phyloP scores from a whole-genome alignment of 306 rosid species.

The barrel medic (Medicago truncatula) region DNA sequence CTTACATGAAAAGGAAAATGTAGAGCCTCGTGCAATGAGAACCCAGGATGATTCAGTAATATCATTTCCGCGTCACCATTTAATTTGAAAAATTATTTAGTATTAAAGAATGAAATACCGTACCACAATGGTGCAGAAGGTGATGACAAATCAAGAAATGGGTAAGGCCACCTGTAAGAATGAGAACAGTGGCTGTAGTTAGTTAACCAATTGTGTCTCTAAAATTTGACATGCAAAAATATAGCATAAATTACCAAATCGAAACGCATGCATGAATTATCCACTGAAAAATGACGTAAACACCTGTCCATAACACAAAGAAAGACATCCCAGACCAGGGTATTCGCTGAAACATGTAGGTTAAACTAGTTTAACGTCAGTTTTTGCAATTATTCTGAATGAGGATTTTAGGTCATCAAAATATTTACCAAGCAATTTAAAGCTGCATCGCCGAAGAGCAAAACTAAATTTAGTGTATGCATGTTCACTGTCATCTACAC shows the following conservation, averaged over 20 bases:
- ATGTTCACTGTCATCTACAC: constrained; percentile 72
- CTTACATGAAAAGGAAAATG: constrained; percentile 3
- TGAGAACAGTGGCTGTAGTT: constrained; percentile 26
- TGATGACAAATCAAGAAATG: constrained; percentile 81
- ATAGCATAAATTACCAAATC: constrained; percentile 54
- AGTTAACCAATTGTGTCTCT: constrained; percentile 11
- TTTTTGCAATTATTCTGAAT: constrained; percentile 32
- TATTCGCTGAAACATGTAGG: constrained; percentile 57
- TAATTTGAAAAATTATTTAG: background rate
- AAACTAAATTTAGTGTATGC: constrained; percentile 71
- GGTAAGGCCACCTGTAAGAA: constrained; percentile 86
- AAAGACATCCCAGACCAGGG: constrained; percentile 65
- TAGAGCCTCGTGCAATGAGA: background rate
- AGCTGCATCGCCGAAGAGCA: constrained; percentile 78
- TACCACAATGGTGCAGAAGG: constrained; percentile 77
- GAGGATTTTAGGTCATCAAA: constrained; percentile 24
- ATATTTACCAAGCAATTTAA: constrained; percentile 76
- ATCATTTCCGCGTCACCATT: constrained; percentile 2
- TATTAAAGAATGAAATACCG: constrained; percentile 27
- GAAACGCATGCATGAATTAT: constrained; percentile 58
- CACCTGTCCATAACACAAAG: constrained; percentile 74
- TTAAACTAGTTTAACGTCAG: constrained; percentile 40
- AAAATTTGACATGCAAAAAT: constrained; percentile 6
- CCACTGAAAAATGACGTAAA: constrained; percentile 72
- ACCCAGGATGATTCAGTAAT: too few relatives aligned